Conservation (phyloP, 1,139 yeast genomes). For the Barnettozyma hawaiiensis region DNA sequence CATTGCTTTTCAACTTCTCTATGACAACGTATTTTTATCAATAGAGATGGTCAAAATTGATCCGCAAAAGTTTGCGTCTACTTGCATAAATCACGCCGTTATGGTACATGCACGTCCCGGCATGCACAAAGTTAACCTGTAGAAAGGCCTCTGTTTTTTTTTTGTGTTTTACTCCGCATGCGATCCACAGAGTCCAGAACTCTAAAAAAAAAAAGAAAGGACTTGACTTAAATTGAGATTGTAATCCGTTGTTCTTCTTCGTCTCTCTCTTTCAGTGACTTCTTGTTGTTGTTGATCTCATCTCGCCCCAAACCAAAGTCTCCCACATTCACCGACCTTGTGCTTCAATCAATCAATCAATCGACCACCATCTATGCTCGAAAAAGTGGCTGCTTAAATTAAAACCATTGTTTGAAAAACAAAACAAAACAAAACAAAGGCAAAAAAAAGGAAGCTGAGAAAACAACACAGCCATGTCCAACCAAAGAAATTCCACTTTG, state of each 20-base stretch:
- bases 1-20: neutral
- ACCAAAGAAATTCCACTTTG: neutral
- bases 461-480: neutral
- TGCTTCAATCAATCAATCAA: neutral
- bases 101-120: neutral
- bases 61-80: neutral
- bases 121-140: no score
- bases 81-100: neutral
- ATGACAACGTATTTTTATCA: no score
- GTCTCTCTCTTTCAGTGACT: neutral
- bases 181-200: neutral
- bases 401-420: neutral
- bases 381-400: neutral
- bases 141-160: no score
- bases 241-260: neutral
- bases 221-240: neutral
- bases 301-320: neutral
- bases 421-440: neutral
- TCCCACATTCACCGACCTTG: neutral
- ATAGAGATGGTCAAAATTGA: neutral
- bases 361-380: neutral
- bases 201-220: no score
- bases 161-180: no score
- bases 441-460: neutral
- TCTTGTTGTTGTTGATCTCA: neutral